Evolutionary conservation across 2,329 filamentous ascomycete genomes (phyloP), one percentile per base, ranked within the genome.

Genomic region (Ophidiomyces ophidiicola): DNA sequence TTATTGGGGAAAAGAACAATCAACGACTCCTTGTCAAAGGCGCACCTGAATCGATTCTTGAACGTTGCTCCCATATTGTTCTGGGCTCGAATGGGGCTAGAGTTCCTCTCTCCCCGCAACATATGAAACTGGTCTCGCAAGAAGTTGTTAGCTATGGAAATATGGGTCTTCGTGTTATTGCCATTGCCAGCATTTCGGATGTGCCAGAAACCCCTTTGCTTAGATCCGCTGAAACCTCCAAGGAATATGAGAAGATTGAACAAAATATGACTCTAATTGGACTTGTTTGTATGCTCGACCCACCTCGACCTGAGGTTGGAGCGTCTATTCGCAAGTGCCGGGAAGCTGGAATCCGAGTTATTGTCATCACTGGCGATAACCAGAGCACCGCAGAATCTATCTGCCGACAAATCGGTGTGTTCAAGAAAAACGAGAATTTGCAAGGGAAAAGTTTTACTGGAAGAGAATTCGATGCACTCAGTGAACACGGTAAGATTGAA

Each of bases 321-420:
- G 72, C 68, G 36, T 90, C 90, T 33, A 92, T 98, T 52, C 71
- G 71, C 55, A 82, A 93, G 61, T 98, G 90, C 65, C 83, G 80
- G 61, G 78, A 84, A 46, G 90, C 90, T 50, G 90, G 90, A 50
- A 96, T 98, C 53, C 82, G 90, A 45, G 85, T 98, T 35, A 85
- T 98, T 50, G 90, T 98, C 48, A 94, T 98, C 61, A 98, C 90
- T 39, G 90, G 90, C 55, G 90, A 98, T 65, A 98, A 94, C 67
- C 86, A 82, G 58, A 93, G 92, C 67, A 98, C 90, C 3, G 90
- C 90, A 6, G 90, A 98, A 67, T 88, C 85, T 45, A 94, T 98
- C 57, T 98, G 90, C 68, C 82, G 88, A 53, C 82, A 94, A 61
- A 98, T 98, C 58, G 90, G 90, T 45, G 79, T 98, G 37, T 98